phyloP scores from a whole-genome alignment of 129 eudicot genomes.

The Erigeron canadensis region DNA sequence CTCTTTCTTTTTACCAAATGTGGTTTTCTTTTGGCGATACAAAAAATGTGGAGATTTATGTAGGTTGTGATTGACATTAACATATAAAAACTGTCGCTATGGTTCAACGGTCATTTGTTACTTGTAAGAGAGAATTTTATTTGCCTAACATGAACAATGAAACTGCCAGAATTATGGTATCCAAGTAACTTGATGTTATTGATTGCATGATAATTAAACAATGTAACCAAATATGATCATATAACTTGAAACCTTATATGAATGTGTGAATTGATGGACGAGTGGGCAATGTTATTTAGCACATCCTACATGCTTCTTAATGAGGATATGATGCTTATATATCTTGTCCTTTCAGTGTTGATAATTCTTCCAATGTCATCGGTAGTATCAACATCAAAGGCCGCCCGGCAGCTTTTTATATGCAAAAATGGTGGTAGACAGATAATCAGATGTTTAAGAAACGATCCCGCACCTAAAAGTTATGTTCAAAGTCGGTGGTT shows the following conservation, averaged over 20 bases:
- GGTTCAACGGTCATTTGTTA: neutral
- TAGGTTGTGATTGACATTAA: neutral
- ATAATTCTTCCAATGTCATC: slow-evolving; percentile 46
- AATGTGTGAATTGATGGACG: no score
- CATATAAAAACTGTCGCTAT: neutral
- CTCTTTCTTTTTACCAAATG: no score
- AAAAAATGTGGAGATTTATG: neutral
- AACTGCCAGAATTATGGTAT: no score
- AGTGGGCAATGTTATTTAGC: no score
- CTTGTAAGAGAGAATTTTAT: no score
- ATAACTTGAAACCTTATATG: no score
- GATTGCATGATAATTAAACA: no score
- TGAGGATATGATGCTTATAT: neutral
- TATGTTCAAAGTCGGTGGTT: slow-evolving; percentile 42
- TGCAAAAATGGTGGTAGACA: slow-evolving; percentile 38
- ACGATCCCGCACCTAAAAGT: slow-evolving; percentile 17
- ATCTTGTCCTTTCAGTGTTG: slow-evolving; percentile 6
- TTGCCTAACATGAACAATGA: no score
- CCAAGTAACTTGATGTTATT: no score
- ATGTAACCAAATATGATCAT: no score
- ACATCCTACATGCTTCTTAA: neutral
- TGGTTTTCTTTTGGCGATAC: no score
- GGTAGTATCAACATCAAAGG: slow-evolving; percentile 47
- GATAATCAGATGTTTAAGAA: slow-evolving; percentile 21
- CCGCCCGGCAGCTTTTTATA: slow-evolving; percentile 37